phyloP scores from a whole-genome alignment of 257 asterid genomes.

The Solanum chiquidenum region DNA sequence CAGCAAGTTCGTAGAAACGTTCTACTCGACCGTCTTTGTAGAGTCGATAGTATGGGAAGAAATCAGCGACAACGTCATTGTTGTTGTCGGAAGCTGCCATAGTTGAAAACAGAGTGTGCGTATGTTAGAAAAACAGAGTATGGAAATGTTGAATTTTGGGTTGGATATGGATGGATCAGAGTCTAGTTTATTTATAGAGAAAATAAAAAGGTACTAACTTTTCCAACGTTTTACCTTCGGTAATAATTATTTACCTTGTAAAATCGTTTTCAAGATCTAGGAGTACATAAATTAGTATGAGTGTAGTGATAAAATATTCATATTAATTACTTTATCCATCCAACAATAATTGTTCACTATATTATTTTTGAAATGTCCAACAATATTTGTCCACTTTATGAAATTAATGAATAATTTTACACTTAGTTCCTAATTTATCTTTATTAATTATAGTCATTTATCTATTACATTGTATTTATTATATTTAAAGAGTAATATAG shows the following conservation, averaged over 20 bases:
- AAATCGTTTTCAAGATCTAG: no score
- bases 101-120: not conserved
- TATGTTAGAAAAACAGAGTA: not conserved
- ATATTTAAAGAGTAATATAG: no score
- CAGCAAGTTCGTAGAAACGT: not conserved
- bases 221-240: no score
- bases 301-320: no score
- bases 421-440: no score
- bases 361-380: accelerated
- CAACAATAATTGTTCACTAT: no score
- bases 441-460: no score
- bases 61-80: not conserved
- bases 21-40: slow-evolving; percentile 24
- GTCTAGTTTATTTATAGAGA: not conserved
- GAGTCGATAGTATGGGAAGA: slow-evolving; percentile 10
- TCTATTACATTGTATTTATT: no score
- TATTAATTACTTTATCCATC: accelerated
- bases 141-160: not conserved
- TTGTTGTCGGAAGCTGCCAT: slow-evolving; percentile 3
- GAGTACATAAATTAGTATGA: not conserved
- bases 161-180: not conserved
- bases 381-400: accelerated
- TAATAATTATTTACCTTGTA: no score
- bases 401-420: no score
- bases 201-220: not conserved